phyloP scores from a whole-genome alignment of 2,329 filamentous ascomycete species.

The Tricladium varicosporioides region DNA sequence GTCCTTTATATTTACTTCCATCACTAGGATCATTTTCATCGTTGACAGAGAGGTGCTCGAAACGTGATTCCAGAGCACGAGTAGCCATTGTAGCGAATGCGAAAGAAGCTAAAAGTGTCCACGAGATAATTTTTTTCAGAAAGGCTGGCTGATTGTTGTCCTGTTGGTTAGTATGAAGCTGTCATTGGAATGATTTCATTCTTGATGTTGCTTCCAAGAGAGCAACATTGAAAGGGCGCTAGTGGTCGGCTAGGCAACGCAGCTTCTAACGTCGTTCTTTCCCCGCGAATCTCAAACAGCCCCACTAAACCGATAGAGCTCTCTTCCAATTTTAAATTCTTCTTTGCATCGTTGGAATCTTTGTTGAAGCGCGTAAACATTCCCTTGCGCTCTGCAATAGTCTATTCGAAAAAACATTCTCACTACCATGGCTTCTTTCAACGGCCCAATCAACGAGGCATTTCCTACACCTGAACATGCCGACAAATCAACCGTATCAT shows the following conservation, averaged over 20 bases:
- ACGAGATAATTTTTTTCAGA: neutral
- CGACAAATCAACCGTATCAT: slow-evolving; percentile 52
- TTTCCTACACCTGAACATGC: slow-evolving; percentile 52
- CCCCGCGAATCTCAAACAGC: neutral
- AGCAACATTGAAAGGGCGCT: neutral
- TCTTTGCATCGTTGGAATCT: neutral
- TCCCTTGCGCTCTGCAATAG: neutral
- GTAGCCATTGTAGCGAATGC: slow-evolving; percentile 54
- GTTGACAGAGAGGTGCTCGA: slow-evolving; percentile 85
- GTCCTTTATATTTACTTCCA: slow-evolving; percentile 62
- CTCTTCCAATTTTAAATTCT: neutral
- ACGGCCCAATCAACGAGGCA: slow-evolving; percentile 45
- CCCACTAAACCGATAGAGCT: neutral
- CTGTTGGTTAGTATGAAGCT: neutral
- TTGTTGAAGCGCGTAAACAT: no score
- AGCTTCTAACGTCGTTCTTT: neutral
- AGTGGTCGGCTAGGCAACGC: neutral
- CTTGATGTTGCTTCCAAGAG: neutral
- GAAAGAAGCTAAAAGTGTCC: no score
- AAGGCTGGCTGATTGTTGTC: neutral
- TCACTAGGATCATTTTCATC: slow-evolving; percentile 76
- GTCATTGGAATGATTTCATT: neutral
- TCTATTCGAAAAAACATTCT: neutral
- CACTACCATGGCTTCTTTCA: slow-evolving; percentile 29
- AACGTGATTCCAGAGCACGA: slow-evolving; percentile 77